Evolutionary conservation across 1,284 basidiomycete genomes (phyloP).

Genomic region (Stereum hirsutum): DNA sequence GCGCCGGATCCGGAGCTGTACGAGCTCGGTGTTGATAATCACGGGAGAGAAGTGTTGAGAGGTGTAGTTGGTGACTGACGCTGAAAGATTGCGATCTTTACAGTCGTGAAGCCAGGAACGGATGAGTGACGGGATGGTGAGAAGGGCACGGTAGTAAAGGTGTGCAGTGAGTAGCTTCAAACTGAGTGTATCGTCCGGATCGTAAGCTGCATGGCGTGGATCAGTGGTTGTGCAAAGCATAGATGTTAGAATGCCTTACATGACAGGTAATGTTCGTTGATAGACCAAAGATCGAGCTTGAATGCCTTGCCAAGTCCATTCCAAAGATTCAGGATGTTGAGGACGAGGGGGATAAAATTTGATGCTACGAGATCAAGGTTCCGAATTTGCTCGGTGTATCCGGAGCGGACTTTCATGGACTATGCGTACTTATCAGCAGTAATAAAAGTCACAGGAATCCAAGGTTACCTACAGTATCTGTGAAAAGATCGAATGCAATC

Average conservation of each 20-base stretch:
- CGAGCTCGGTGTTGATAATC: conserved; percentile 79
- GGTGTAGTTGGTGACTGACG: conserved; percentile 72
- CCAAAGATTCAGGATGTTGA: conserved; percentile 61
- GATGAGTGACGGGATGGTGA: conserved; percentile 76
- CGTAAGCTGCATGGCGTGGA: conserved; percentile 43
- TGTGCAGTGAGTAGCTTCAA: conserved; percentile 77
- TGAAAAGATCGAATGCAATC: conserved; percentile 81
- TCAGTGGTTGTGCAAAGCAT: conserved; percentile 7
- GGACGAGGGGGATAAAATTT: conserved; percentile 69
- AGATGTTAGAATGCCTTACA: conserved; percentile 36
- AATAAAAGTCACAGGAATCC: not conserved
- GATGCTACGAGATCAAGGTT: conserved; percentile 54
- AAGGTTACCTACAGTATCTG: conserved; percentile 58
- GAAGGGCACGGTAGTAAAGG: conserved; percentile 80
- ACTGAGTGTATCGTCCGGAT: conserved; percentile 45
- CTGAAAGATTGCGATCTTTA: conserved; percentile 83
- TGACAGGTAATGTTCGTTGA: conserved; percentile 82
- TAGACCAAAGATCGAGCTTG: conserved; percentile 74
- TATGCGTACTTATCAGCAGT: conserved; percentile 24
- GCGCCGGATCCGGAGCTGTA: conserved; percentile 62
- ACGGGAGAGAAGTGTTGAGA: conserved; percentile 87
- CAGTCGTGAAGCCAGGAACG: conserved; percentile 82
- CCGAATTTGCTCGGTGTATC: conserved; percentile 83
- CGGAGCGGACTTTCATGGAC: conserved; percentile 74
- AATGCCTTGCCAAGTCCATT: conserved; percentile 52